Evolutionary conservation across 2,329 filamentous ascomycete genomes (phyloP).

Genomic region (Cordyceps sp.): DNA sequence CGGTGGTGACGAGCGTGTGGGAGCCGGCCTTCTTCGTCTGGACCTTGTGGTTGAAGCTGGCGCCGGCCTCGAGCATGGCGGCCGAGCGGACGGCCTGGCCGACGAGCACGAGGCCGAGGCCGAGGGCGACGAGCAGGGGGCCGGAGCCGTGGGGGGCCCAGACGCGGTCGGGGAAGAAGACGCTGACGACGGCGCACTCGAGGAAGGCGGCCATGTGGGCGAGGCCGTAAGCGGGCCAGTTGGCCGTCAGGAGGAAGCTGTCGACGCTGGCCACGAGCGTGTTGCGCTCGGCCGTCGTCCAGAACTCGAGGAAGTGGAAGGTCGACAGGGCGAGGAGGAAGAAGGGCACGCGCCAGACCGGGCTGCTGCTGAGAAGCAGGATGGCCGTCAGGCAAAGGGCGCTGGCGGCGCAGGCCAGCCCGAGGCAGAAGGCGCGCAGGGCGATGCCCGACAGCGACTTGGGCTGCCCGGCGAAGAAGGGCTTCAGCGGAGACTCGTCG

Average conservation of each 20-base stretch:
- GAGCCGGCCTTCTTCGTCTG: conserved; percentile 50
- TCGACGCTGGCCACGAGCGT: conserved; percentile 52
- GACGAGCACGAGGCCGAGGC: conserved; percentile 43
- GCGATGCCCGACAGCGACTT: conserved; percentile 46
- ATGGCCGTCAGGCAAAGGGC: conserved; percentile 13
- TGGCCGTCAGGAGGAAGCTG: conserved; percentile 70
- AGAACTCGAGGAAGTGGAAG: conserved; percentile 97
- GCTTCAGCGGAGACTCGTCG: conserved; percentile 7
- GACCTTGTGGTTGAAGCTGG: conserved; percentile 82
- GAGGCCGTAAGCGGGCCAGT: conserved; percentile 70
- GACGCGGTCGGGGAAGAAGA: conserved; percentile 33
- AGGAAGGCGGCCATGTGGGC: conserved; percentile 61
- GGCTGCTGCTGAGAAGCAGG: conserved; percentile 21
- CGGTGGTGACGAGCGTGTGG: conserved; percentile 69
- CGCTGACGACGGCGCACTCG: conserved; percentile 50
- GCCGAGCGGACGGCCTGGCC: conserved; percentile 65
- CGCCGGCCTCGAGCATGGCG: conserved; percentile 80
- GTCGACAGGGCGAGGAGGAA: conserved; percentile 53
- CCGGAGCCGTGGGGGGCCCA: conserved; percentile 28
- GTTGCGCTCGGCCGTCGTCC: conserved; percentile 74
- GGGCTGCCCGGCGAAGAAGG: conserved; percentile 26
- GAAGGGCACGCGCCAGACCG: conserved; percentile 45
- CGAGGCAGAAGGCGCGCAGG: conserved; percentile 37
- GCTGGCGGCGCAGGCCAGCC: conserved; percentile 22
- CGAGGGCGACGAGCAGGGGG: conserved; percentile 30